Conservation (phyloP, 2,329 filamentous ascomycete species). For the Furcasterigmium sp. region DNA sequence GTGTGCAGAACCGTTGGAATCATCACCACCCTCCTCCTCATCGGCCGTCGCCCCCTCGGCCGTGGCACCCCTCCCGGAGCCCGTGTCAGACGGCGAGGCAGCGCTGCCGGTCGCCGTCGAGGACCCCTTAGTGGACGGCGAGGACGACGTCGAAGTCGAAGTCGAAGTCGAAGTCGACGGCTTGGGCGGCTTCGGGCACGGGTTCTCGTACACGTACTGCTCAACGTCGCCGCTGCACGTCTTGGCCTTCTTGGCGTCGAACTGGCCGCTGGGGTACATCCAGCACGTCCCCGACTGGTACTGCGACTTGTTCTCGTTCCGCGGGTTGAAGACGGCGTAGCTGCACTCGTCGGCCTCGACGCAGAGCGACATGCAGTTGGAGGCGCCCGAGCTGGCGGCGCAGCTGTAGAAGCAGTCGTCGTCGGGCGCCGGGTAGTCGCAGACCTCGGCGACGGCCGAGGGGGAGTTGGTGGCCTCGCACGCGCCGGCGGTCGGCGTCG, state of each 20-base stretch:
- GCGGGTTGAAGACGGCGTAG: constrained; percentile 20
- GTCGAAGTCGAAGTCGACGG: background rate
- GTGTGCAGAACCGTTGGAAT: constrained; percentile 13
- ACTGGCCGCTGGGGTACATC: constrained; percentile 22
- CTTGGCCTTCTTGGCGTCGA: constrained; percentile 12
- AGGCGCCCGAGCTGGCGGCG: constrained; percentile 14
- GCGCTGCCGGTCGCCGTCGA: background rate
- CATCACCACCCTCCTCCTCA: constrained; percentile 5
- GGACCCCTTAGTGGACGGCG: background rate
- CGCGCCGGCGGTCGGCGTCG: constrained; percentile 14
- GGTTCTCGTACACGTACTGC: constrained; percentile 23
- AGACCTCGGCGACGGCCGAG: constrained; percentile 20
- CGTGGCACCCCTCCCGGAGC: background rate
- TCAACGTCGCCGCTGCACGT: constrained; percentile 17
- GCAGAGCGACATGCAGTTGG: constrained; percentile 18
- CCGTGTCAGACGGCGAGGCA: background rate
- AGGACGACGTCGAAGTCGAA: background rate
- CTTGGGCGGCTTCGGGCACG: constrained; percentile 18
- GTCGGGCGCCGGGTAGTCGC: constrained; percentile 20
- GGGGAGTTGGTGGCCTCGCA: constrained; percentile 22
- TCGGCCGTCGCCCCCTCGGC: constrained; percentile 3
- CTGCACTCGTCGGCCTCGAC: constrained; percentile 18
- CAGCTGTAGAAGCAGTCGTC: constrained; percentile 17
- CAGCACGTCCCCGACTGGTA: constrained; percentile 20
- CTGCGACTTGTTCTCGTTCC: constrained; percentile 12